Base-by-base conservation (phyloP, 2,329 filamentous ascomycete genomes). In the Aquanectria penicillioides region DNA sequence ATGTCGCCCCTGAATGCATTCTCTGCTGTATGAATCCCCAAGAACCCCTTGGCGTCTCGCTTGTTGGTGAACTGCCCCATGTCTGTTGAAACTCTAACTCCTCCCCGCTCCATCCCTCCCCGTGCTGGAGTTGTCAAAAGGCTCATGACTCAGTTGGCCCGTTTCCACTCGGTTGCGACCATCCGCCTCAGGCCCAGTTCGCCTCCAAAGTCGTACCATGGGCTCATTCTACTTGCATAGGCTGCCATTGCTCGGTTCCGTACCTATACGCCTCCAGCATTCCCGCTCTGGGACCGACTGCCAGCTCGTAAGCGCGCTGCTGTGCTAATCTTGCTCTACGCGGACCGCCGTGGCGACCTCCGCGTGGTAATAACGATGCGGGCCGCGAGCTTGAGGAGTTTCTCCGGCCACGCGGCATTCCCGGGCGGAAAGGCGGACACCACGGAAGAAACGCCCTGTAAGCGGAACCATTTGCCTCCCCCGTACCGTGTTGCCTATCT, bases 261-360 rank as follows among this genome's bases (percentile, higher is more conserved):
- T 49, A 80, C 86, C 51, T 89, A 86, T 72, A 82, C 78, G 57
- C 82, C 87, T 15, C 87, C 87, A 2, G 76, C 84, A 3, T 88
- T 89, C 66, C 79, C 86, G 10, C 72, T 84, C 57, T 90, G 88
- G 87, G 83, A 88, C 69, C 76, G 76, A 17, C 79, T 90, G 23
- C 87, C 87, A 3, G 76, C 83, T 12, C 85, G 81, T 64, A 86
- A 92, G 61, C 87, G 93, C 65, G 94, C 94, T 12, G 94, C 94
- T 20, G 94, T 98, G 34, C 79, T 98, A 51, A 84, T 98, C 44
- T 83, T 98, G 49, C 84, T 98, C 2, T 97, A 95, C 73, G 92
- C 93, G 29, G 94, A 97, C 75, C 84, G 85, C 37, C 81, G 84
- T 62, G 94, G 94, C 34, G 91, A 97, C 66, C 79, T 98, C 58